These are phyloP conservation scores for Neurospora sp. DNA, from an alignment of 495 filamentous ascomycete species.

Conservation along the genomic window DNA sequence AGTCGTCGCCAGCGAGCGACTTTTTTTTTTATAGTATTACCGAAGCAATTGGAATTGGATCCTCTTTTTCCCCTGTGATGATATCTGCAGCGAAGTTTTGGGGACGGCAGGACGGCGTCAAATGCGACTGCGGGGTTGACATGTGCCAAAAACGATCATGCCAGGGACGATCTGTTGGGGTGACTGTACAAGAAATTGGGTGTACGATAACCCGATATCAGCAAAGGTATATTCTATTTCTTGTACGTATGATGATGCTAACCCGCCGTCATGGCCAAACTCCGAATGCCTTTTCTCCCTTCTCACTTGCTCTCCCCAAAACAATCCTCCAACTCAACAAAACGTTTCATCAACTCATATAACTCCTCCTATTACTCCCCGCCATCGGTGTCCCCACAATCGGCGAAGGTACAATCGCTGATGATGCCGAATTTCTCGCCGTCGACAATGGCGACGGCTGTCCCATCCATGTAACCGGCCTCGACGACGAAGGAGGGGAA, in stretches of 20 bases:
- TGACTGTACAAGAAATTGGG: not conserved
- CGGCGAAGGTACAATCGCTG: not conserved
- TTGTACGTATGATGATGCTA: not conserved
- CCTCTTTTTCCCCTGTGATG: constrained; percentile 28
- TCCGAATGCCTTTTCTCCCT: not conserved
- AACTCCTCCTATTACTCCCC: not conserved
- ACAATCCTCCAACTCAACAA: not conserved
- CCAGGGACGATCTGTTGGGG: not conserved
- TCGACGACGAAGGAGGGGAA: not conserved
- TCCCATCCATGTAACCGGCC: not conserved
- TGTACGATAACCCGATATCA: not conserved
- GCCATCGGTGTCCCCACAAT: not conserved
- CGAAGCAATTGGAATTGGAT: constrained; percentile 6
- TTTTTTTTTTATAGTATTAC: constrained; percentile 6
- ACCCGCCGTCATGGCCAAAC: not conserved
- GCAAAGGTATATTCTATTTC: not conserved
- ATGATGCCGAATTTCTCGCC: not conserved
- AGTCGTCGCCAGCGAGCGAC: constrained; percentile 6
- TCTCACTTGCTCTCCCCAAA: not conserved
- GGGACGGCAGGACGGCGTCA: constrained; percentile 13
- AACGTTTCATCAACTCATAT: not conserved
- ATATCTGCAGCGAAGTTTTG: constrained; percentile 39
- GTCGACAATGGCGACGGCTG: not conserved
- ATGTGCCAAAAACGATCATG: not conserved
- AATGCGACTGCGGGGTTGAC: not conserved